These are phyloP conservation scores for Pseudocercospora macadamiae DNA, from an alignment of 2,329 filamentous ascomycete genomes.

Conservation along the genomic window DNA sequence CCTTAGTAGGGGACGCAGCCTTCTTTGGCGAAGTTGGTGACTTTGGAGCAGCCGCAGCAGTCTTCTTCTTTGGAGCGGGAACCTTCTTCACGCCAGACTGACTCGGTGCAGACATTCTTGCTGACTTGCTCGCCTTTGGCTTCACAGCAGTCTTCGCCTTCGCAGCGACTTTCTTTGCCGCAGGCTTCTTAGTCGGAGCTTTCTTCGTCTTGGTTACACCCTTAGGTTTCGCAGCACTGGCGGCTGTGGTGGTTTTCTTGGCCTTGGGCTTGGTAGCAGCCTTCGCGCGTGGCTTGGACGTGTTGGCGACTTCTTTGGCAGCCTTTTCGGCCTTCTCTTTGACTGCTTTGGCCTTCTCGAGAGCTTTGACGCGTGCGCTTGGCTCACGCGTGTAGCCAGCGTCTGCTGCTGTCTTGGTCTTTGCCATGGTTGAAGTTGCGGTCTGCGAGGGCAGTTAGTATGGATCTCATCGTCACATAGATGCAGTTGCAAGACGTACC, in stretches of 20 bases:
- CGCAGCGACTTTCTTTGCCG: constrained; percentile 2
- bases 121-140: neutral
- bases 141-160: neutral
- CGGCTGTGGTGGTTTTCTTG: neutral
- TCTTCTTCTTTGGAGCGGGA: neutral
- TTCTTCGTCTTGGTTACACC: neutral
- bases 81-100: no score
- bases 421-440: neutral
- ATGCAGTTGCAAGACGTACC: no score
- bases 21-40: constrained; percentile 3
- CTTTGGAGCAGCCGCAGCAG: neutral
- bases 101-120: no score
- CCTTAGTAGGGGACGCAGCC: neutral
- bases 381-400: neutral
- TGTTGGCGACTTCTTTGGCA: neutral
- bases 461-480: no score
- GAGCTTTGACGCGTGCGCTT: neutral
- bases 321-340: constrained; percentile 6
- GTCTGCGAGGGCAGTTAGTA: neutral
- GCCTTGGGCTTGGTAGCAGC: neutral
- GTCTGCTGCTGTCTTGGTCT: neutral
- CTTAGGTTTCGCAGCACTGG: neutral
- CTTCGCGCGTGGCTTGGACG: neutral
- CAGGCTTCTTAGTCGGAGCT: neutral
- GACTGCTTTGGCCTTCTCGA: no score